Conservation (phyloP, 2,329 filamentous ascomycete species). For the Curvularia sp. region DNA sequence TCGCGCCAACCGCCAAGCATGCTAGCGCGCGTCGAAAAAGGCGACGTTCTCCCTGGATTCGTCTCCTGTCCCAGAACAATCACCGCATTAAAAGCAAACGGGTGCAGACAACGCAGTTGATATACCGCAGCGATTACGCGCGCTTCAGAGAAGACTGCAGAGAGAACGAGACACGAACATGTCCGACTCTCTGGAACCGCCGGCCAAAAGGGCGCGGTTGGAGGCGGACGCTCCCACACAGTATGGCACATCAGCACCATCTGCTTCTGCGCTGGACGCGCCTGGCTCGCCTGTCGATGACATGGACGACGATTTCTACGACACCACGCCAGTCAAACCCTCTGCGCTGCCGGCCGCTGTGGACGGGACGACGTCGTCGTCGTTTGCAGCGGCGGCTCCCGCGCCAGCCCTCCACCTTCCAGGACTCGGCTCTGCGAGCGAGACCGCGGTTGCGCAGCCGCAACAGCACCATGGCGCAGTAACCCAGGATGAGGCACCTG, state of each 20-base stretch:
- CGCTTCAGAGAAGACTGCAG: slow-evolving; percentile 34
- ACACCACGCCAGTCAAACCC: slow-evolving; percentile 41
- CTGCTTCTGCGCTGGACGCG: slow-evolving; percentile 45
- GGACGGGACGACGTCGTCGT: slow-evolving; percentile 24
- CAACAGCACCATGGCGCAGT: slow-evolving; percentile 25
- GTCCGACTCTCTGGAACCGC: slow-evolving; percentile 48
- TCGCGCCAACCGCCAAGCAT: slow-evolving; percentile 28
- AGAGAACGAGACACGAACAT: slow-evolving; percentile 35
- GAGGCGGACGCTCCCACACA: slow-evolving; percentile 46
- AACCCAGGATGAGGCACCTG: slow-evolving; percentile 30
- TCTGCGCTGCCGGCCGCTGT: slow-evolving; percentile 28
- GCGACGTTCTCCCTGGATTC: slow-evolving; percentile 29
- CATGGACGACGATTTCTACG: slow-evolving; percentile 51
- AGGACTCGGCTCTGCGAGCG: slow-evolving; percentile 45
- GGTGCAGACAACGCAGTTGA: slow-evolving; percentile 40
- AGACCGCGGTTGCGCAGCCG: slow-evolving; percentile 30
- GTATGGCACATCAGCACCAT: slow-evolving; percentile 37
- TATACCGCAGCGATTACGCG: slow-evolving; percentile 35
- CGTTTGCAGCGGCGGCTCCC: slow-evolving; percentile 33
- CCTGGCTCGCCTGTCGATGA: slow-evolving; percentile 50
- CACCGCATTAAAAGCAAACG: slow-evolving; percentile 36
- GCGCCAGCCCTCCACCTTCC: slow-evolving; percentile 42
- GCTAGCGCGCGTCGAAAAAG: slow-evolving; percentile 38
- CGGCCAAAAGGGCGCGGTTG: slow-evolving; percentile 52
- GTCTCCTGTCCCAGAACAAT: slow-evolving; percentile 26